Evolutionary conservation across 2,329 filamentous ascomycete genomes (phyloP), one percentile per base, ranked within the genome.

Genomic region (Elsinoe necatrix): DNA sequence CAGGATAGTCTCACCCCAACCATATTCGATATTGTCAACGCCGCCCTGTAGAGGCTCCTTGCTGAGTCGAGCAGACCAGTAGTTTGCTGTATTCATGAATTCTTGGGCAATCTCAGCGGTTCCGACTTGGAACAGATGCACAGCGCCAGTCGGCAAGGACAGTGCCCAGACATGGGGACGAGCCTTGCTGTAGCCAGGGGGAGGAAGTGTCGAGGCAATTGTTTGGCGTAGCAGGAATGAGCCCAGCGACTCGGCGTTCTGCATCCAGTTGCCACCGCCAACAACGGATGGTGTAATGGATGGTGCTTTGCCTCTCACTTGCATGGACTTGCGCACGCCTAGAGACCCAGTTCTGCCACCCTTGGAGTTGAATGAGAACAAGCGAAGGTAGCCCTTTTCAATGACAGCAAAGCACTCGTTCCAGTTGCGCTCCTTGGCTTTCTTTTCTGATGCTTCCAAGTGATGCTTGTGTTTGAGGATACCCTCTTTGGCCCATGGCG

Each of bases 401-500:
- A 97, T 86, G 21, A 98, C 93, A 34, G 91, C 92, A 73, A 98
- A 98, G 57, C 91, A 91, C 66, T 97, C 91, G 58, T 79, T 85
- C 93, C 93, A 98, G 64, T 91, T 92, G 37, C 93, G 82, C 65
- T 97, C 92, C 72, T 92, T 96, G 60, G 91, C 87, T 69, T 89
- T 88, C 74, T 93, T 95, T 63, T 95, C 91, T 34, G 89, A 79
- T 3, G 88, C 84, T 68, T 97, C 92, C 2, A 97, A 79, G 66
- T 97, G 92, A 69, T 96, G 92, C 72, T 97, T 97, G 74, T 98
- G 92, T 63, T 92, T 92, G 18, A 97, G 77, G 64, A 95, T 89
- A 60, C 93, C 93, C 72, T 98, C 93, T 72, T 98, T 98, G 25
- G 95, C 86, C 93, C 93, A 98, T 0, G 93, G 93, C n/a, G 93